Evolutionary conservation across 2,329 filamentous ascomycete species (phyloP).

Genomic region (Scytalidium lignicola): DNA sequence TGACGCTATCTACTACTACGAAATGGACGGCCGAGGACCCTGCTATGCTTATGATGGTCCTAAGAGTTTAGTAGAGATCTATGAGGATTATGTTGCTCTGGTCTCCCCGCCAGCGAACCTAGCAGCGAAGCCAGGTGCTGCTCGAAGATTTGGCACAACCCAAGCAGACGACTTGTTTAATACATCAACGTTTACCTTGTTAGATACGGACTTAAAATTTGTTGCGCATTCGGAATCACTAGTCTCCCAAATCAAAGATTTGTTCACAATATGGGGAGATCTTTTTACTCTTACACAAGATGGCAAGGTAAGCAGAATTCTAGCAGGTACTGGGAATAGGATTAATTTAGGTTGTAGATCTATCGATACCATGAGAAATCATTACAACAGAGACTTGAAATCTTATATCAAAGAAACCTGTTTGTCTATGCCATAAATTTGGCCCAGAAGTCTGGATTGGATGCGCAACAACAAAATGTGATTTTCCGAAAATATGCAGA

Average conservation of each 20-base stretch:
- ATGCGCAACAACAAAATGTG: conserved; percentile 74
- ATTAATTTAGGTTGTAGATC: conserved; percentile 53
- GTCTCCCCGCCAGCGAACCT: conserved; percentile 64
- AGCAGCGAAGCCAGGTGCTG: conserved; percentile 47
- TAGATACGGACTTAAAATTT: conserved; percentile 89
- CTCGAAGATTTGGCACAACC: conserved; percentile 66
- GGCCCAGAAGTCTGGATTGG: conserved; percentile 82
- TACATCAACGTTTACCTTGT: conserved; percentile 79
- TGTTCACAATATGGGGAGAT: conserved; percentile 87
- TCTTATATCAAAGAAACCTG: conserved; percentile 89
- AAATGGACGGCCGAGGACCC: conserved; percentile 74
- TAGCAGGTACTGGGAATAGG: conserved; percentile 4
- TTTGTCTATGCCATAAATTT: conserved; percentile 89
- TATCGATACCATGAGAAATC: conserved; percentile 87
- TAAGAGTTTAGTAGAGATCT: conserved; percentile 76
- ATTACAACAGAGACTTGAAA: conserved; percentile 84
- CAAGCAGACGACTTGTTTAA: conserved; percentile 76
- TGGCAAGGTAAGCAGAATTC: conserved; percentile 63
- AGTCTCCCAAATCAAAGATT: conserved; percentile 69
- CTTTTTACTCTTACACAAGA: conserved; percentile 87
- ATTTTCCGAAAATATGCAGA: conserved; percentile 95
- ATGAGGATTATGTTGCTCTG: conserved; percentile 80
- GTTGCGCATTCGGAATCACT: conserved; percentile 85
- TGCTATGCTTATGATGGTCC: conserved; percentile 88
- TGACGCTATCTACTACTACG: conserved; percentile 94